phyloP scores from a whole-genome alignment of 2,329 filamentous ascomycete genomes.

The Microsporum canis region DNA sequence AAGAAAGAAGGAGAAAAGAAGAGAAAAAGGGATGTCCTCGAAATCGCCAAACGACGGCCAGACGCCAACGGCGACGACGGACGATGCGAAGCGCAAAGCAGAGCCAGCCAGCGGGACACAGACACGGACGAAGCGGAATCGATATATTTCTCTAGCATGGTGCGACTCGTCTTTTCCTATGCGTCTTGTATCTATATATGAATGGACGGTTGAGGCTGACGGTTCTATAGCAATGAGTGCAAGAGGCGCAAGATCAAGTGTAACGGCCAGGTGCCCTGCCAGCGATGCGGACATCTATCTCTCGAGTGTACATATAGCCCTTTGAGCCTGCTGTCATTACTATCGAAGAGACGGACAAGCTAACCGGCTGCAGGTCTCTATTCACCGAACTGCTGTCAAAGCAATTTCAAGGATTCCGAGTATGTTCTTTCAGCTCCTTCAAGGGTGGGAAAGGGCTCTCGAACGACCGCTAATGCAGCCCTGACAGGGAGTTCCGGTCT shows the following conservation, averaged over 20 bases:
- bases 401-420: conserved; percentile 83
- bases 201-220: background rate
- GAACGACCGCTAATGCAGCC: background rate
- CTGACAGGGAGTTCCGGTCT: conserved; percentile 59
- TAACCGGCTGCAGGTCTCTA: conserved; percentile 39
- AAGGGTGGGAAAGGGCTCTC: background rate
- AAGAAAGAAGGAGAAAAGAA: background rate
- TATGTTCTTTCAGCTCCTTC: conserved; percentile 24
- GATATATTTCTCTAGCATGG: conserved; percentile 58
- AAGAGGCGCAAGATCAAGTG: conserved; percentile 58
- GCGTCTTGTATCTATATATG: background rate
- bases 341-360: conserved; percentile 1
- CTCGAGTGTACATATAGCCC: conserved; percentile 42
- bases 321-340: background rate
- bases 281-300: conserved; percentile 52
- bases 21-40: background rate
- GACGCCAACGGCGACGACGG: background rate
- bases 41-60: background rate
- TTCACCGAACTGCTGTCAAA: conserved; percentile 56
- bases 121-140: conserved; percentile 51
- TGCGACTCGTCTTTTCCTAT: conserved; percentile 17
- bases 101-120: conserved; percentile 36
- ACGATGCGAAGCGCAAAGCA: conserved; percentile 30
- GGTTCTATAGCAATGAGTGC: conserved; percentile 46
- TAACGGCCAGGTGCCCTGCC: conserved; percentile 54